Evolutionary conservation across 1,139 yeast genomes (phyloP).

Genomic region (Sugiyamaella japonica): DNA sequence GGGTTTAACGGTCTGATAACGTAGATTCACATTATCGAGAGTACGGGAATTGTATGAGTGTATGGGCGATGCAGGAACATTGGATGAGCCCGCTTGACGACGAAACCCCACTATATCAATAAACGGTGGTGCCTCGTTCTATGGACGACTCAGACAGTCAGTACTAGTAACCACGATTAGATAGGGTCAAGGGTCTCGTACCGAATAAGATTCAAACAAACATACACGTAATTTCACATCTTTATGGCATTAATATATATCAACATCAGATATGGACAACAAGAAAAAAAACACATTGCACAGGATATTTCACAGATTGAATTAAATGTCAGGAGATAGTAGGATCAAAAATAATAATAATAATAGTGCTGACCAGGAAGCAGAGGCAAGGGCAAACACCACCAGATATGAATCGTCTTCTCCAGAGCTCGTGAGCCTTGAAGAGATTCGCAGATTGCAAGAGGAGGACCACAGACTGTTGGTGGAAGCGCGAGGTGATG

Average conservation of each 20-base stretch:
- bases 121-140: too few relatives aligned
- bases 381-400: background rate
- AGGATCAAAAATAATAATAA: background rate
- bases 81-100: too few relatives aligned
- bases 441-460: constrained; percentile 7
- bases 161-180: background rate
- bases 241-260: background rate
- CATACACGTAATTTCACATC: background rate
- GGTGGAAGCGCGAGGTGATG: background rate
- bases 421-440: constrained; percentile 11
- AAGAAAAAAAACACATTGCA: background rate
- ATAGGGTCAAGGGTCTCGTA: background rate
- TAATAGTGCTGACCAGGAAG: background rate
- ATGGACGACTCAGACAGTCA: too few relatives aligned
- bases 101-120: too few relatives aligned
- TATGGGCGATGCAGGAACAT: too few relatives aligned
- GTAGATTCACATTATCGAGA: too few relatives aligned
- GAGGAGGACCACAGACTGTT: background rate
- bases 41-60: too few relatives aligned
- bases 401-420: constrained; percentile 12
- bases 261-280: background rate
- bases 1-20: too few relatives aligned
- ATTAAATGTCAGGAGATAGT: background rate
- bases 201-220: background rate
- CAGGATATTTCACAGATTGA: background rate